Percentiles rank a stretch among this genome's conserved stretches.
Evolutionary conservation across 192 early-diverging fungal genomes (phyloP).

Genomic region (Coemansia sp.): DNA sequence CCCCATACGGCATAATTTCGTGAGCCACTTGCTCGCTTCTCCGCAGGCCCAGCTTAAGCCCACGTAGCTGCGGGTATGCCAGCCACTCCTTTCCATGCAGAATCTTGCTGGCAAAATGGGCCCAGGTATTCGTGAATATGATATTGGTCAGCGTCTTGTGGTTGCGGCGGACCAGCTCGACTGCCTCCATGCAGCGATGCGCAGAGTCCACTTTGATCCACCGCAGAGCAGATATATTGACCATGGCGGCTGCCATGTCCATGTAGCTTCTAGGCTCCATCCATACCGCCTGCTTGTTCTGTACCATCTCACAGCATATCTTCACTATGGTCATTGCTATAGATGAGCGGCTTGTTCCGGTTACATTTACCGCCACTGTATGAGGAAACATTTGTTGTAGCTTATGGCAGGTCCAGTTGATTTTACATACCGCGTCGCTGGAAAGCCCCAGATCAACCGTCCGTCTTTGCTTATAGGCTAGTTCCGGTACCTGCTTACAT

Average conservation of each 20-base stretch:
- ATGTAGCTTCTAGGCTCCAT: neutral
- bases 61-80: neutral
- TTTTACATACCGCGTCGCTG: neutral
- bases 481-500: too few species aligned
- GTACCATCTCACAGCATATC: neutral
- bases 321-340: too few species aligned
- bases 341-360: neutral
- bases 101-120: neutral
- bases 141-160: neutral
- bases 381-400: neutral
- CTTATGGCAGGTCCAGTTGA: neutral
- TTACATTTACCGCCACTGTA: neutral
- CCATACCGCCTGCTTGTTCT: neutral
- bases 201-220: neutral
- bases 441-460: neutral
- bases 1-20: neutral
- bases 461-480: neutral
- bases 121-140: neutral
- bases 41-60: neutral
- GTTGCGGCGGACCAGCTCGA: constrained; percentile 2
- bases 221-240: neutral
- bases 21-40: too few species aligned
- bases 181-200: neutral
- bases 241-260: neutral
- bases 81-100: neutral